A percentile compares a stretch with the other conserved stretches of the same genome.
Evolutionary conservation across 805 yeast species (phyloP).

Genomic region (Priceomyces melissophilus): DNA sequence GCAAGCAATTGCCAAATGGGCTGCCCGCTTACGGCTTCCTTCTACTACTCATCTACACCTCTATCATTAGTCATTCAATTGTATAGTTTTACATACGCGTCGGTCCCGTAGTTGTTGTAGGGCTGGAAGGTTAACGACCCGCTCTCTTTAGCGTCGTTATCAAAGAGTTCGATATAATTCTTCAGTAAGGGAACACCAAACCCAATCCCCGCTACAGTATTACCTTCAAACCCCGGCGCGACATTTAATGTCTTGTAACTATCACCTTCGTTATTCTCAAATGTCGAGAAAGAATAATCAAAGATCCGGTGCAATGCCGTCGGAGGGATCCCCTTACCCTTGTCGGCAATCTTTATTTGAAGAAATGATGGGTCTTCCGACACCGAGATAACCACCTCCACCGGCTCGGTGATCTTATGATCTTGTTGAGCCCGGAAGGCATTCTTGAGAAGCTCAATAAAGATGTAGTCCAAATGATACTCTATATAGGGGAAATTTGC

Average conservation of each 20-base stretch:
- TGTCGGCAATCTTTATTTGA: constrained; percentile 76
- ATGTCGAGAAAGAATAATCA: constrained; percentile 85
- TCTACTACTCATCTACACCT: too few relatives aligned
- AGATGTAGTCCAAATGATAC: constrained; percentile 80
- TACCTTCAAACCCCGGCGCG: constrained; percentile 69
- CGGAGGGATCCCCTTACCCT: constrained; percentile 85
- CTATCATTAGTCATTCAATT: too few relatives aligned
- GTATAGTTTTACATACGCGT: constrained; percentile 34
- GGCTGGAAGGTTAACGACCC: constrained; percentile 42
- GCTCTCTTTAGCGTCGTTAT: constrained; percentile 18
- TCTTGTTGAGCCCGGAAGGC: constrained; percentile 88
- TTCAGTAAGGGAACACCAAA: constrained; percentile 86
- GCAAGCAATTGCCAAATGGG: too few relatives aligned
- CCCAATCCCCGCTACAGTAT: constrained; percentile 89
- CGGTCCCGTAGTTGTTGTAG: constrained; percentile 46
- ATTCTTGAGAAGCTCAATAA: constrained; percentile 84
- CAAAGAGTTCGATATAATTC: constrained; percentile 40
- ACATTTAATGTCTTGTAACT: constrained; percentile 59
- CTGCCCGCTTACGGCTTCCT: too few relatives aligned
- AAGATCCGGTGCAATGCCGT: constrained; percentile 64
- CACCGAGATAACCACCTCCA: constrained; percentile 35
- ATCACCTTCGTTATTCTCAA: constrained; percentile 56
- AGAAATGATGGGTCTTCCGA: constrained; percentile 39
- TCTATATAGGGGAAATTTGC: constrained; percentile 79
- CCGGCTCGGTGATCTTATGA: constrained; percentile 40